Conservation (phyloP, 1,284 basidiomycete genomes). For the Fistulina hepatica region DNA sequence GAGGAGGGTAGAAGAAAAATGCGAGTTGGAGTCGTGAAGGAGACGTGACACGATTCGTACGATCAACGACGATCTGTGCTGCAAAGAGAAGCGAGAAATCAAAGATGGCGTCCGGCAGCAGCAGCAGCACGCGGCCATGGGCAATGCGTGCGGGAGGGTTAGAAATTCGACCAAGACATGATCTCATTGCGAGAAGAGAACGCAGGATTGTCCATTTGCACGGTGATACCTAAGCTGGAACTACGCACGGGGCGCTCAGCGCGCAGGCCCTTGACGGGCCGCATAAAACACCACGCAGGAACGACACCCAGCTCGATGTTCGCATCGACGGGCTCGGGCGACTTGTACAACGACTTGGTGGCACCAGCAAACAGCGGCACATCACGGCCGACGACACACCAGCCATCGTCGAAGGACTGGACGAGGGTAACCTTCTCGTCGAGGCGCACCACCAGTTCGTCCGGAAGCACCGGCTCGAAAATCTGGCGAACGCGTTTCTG, state of each 20-base stretch:
- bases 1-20: too few relatives aligned
- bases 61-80: too few relatives aligned
- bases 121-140: too few relatives aligned
- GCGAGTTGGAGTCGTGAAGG: too few relatives aligned
- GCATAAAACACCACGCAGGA: conserved; percentile 63
- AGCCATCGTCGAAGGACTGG: conserved; percentile 60
- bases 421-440: conserved; percentile 52
- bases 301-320: conserved; percentile 53
- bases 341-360: conserved; percentile 30
- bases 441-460: conserved; percentile 47
- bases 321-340: conserved; percentile 24
- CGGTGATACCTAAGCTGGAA: conserved; percentile 48
- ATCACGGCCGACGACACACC: conserved; percentile 59
- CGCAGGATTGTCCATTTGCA: conserved; percentile 35
- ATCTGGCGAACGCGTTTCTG: conserved; percentile 47
- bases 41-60: too few relatives aligned
- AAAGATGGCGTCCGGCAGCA: too few relatives aligned
- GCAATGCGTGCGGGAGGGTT: too few relatives aligned
- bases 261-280: conserved; percentile 44
- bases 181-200: conserved; percentile 35
- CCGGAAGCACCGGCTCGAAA: conserved; percentile 57
- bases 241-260: conserved; percentile 53
- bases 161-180: conserved; percentile 64
- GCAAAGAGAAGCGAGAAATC: too few relatives aligned
- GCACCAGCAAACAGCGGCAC: conserved; percentile 20